phyloP scores from a whole-genome alignment of 2,329 filamentous ascomycete species.

The Colletotrichum falcatum region DNA sequence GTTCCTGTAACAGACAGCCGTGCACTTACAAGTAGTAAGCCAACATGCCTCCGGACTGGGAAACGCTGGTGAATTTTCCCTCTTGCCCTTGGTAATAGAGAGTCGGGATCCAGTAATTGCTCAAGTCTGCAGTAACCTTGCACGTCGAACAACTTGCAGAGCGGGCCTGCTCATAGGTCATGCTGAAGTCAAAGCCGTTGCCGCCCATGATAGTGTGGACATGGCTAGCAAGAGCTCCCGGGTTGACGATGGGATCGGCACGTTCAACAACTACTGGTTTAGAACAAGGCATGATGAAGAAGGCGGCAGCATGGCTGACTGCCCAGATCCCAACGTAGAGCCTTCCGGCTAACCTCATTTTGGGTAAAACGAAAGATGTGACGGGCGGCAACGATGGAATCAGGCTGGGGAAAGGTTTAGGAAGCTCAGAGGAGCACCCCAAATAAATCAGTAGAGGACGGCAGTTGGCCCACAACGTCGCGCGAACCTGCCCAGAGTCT shows the following conservation, averaged over 20 bases:
- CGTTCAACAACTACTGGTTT: conserved; percentile 52
- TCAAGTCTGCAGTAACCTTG: conserved; percentile 69
- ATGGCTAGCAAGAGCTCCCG: conserved; percentile 65
- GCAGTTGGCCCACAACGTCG: background rate
- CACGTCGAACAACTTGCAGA: conserved; percentile 73
- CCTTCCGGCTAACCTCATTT: conserved; percentile 14
- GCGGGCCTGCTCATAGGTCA: conserved; percentile 64
- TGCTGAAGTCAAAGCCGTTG: conserved; percentile 67
- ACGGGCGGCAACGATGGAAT: background rate
- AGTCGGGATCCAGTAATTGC: conserved; percentile 76
- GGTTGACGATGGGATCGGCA: conserved; percentile 69
- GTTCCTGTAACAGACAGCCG: background rate
- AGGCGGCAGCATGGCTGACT: conserved; percentile 22
- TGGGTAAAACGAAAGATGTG: background rate
- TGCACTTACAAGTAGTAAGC: conserved; percentile 66
- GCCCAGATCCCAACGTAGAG: conserved; percentile 17
- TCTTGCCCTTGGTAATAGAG: conserved; percentile 64
- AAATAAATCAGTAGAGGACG: background rate
- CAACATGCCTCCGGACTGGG: conserved; percentile 57
- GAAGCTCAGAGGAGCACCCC: background rate
- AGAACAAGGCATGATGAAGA: conserved; percentile 41
- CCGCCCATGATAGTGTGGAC: conserved; percentile 73
- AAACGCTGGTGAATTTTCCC: conserved; percentile 63
- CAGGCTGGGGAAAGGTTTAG: background rate
- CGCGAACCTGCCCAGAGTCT: background rate